These are phyloP conservation scores for Fusarium sp. DNA, from an alignment of 2,329 filamentous ascomycete species.

Conservation along the genomic window DNA sequence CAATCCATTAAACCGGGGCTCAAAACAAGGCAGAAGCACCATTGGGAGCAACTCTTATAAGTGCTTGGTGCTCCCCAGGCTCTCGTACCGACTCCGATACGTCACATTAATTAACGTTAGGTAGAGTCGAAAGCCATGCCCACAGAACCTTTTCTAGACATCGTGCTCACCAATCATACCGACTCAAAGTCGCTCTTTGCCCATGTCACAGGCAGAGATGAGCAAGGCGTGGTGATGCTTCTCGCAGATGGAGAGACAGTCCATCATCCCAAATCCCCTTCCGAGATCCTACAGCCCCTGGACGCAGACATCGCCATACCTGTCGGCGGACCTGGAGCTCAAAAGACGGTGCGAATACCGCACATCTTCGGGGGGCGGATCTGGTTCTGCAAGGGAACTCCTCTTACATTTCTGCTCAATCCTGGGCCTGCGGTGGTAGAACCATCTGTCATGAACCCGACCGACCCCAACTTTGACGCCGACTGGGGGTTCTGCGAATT, in stretches of 20 bases:
- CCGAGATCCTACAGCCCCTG: constrained; percentile 61
- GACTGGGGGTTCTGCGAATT: constrained; percentile 77
- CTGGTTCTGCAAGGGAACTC: constrained; percentile 73
- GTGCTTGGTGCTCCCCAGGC: neutral
- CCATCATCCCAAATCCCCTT: constrained; percentile 72
- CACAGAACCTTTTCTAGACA: constrained; percentile 58
- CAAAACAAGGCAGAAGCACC: constrained; percentile 25
- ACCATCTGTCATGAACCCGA: constrained; percentile 74
- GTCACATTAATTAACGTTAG: neutral
- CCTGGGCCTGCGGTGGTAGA: constrained; percentile 78
- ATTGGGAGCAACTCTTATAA: constrained; percentile 1
- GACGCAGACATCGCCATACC: constrained; percentile 70
- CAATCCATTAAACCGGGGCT: constrained; percentile 32
- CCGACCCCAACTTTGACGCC: constrained; percentile 70
- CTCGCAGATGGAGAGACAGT: constrained; percentile 72
- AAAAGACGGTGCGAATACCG: constrained; percentile 72
- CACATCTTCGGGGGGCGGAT: constrained; percentile 77
- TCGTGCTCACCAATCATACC: constrained; percentile 75
- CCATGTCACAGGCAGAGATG: constrained; percentile 74
- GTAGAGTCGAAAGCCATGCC: constrained; percentile 22
- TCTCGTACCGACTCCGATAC: neutral
- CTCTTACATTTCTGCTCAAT: constrained; percentile 76
- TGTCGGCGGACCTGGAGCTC: constrained; percentile 70
- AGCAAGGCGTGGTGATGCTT: constrained; percentile 70
- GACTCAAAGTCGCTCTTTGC: constrained; percentile 68